phyloP scores from a whole-genome alignment of 2,329 filamentous ascomycete species.

The Dothideomycetidae sp. region DNA sequence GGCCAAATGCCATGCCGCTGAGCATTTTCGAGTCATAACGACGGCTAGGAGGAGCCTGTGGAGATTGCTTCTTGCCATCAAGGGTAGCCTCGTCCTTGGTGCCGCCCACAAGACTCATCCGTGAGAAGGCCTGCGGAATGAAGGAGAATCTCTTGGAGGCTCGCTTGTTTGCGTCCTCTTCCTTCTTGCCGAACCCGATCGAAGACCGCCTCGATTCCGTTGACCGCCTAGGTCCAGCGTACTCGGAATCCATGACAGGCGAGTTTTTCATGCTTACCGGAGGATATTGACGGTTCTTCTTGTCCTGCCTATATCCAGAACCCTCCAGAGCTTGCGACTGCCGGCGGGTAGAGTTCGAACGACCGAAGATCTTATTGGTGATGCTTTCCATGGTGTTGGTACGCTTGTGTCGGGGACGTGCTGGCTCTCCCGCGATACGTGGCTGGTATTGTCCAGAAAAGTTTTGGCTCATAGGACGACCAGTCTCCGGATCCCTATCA shows the following conservation, averaged over 20 bases:
- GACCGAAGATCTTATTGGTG: conserved; percentile 70
- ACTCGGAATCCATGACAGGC: conserved; percentile 39
- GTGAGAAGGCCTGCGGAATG: conserved; percentile 35
- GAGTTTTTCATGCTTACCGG: conserved; percentile 79
- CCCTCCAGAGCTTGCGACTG: conserved; percentile 16
- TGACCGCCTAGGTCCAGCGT: conserved; percentile 37
- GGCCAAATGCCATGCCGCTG: conserved; percentile 29
- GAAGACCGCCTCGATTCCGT: conserved; percentile 36
- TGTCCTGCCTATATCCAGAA: conserved; percentile 27
- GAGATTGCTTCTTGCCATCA: conserved; percentile 23
- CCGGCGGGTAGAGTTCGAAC: conserved; percentile 32
- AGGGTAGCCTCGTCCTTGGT: conserved; percentile 23
- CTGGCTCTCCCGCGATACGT: conserved; percentile 29
- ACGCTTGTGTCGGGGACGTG: conserved; percentile 43
- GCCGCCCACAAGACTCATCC: conserved; percentile 26
- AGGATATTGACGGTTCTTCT: conserved; percentile 62
- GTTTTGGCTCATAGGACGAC: conserved; percentile 43
- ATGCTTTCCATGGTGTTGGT: conserved; percentile 42
- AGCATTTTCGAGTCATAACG: conserved; percentile 21
- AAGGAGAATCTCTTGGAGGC: conserved; percentile 36
- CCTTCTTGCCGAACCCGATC: conserved; percentile 36
- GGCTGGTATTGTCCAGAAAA: conserved; percentile 40
- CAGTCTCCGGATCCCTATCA: conserved; percentile 39
- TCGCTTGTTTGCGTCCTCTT: conserved; percentile 27
- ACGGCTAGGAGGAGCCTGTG: conserved; percentile 19